Evolutionary conservation across 768 basidiomycete species (phyloP).

Genomic region (Inosperma sp.): DNA sequence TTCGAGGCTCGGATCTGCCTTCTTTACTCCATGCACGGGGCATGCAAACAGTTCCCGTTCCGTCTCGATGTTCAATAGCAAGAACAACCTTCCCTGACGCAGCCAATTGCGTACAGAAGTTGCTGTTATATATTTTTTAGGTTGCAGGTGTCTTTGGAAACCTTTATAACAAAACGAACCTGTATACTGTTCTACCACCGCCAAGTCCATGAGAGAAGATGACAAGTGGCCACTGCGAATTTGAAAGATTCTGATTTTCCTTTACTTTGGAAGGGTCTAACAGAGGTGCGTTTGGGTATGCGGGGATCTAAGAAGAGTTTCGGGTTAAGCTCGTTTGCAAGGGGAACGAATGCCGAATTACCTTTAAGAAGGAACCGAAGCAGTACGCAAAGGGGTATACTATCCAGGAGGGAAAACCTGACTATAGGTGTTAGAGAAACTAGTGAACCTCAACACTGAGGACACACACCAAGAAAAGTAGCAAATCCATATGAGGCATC

Average conservation of each 20-base stretch:
- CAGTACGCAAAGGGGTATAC: conserved; percentile 49
- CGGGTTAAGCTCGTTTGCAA: background rate
- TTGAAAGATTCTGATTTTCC: conserved; percentile 1
- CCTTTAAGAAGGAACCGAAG: conserved; percentile 47
- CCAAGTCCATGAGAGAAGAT: conserved; percentile 85
- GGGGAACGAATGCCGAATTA: conserved; percentile 16
- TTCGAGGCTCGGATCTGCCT: conserved; percentile 25
- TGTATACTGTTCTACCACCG: conserved; percentile 69
- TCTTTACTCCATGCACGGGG: conserved; percentile 31
- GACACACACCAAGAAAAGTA: conserved; percentile 41
- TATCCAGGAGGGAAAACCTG: conserved; percentile 39
- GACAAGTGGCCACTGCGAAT: conserved; percentile 64
- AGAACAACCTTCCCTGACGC: conserved; percentile 77
- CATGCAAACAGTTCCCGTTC: conserved; percentile 55
- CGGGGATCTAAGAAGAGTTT: conserved; percentile 44
- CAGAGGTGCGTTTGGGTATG: conserved; percentile 51
- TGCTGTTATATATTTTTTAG: conserved; percentile 34
- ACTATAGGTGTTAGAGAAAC: background rate
- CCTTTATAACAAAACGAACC: conserved; percentile 33
- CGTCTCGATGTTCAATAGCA: conserved; percentile 81
- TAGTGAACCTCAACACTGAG: background rate
- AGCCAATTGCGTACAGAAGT: conserved; percentile 69
- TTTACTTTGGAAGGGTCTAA: conserved; percentile 32
- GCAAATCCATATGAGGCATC: conserved; percentile 46
- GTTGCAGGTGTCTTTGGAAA: background rate